Evolutionary conservation across 805 yeast species (phyloP), one percentile per base, ranked within the genome.

Genomic region (Candida stauntonica): DNA sequence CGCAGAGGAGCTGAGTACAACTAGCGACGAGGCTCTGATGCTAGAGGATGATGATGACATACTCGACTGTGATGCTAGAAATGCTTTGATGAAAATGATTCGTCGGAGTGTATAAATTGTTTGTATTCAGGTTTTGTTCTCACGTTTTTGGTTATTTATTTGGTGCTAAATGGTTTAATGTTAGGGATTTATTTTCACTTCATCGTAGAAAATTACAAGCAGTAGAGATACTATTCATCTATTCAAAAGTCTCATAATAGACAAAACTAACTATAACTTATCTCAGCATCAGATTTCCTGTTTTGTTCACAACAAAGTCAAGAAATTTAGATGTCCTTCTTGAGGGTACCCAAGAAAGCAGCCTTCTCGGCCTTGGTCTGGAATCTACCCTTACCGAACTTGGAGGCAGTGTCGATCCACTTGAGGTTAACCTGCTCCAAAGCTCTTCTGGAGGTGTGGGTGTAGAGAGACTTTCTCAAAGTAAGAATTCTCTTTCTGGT

Each of bases 311-410:
- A 29, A 36, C 33, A 14, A 28, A 6, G 29, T 32, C 42, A 43
- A 33, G 31, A 32, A 47, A 55, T 39, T 67, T 79, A 75, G 69
- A 86, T 80, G 74, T 89, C 97, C 83, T 86, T 89, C 95, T 93
- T 93, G 72, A 93, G 84, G 67, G 99, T 91, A 79, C 99, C 99
- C 79, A 89, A 65, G 91, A 93, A 93, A 68, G 99, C 95, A 68
- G 83, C 88, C 89, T 94, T 94, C 82, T 93, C 99, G 72, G 97
- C 98, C 64, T 97, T 95, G 67, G 99, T 93, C 80, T 93, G 99
- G 98, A 93, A 93, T 84, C 99, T 93, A 81, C 99, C 99, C 87
- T 93, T 94, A 85, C 99, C 99, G 89, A 93, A 93, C 77, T 91
- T 89, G 67, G 99, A 93, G 69, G 99, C 96, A 64, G 99, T 93